Conservation (phyloP, 768 basidiomycete genomes). For the Pholiota conissans region DNA sequence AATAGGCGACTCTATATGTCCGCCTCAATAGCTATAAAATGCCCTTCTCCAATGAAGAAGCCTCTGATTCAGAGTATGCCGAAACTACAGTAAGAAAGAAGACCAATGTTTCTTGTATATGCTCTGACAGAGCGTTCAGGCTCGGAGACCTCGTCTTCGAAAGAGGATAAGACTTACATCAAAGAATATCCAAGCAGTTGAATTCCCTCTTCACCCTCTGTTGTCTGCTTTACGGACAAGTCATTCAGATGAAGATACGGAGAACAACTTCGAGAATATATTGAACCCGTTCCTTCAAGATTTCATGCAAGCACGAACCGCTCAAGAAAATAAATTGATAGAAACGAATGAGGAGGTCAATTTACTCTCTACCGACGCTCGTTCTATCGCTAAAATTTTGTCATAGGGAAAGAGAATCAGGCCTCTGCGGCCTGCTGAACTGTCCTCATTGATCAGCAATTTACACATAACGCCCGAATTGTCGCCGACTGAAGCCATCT, state of each 20-base stretch:
- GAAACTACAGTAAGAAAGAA: background rate
- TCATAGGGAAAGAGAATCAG: slow-evolving; percentile 10
- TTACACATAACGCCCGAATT: slow-evolving; percentile 16
- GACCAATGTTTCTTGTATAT: no score
- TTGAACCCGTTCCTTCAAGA: slow-evolving; percentile 30
- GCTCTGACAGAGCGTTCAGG: background rate
- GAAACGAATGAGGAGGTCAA: slow-evolving; percentile 27
- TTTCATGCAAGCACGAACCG: slow-evolving; percentile 23
- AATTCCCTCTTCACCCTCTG: slow-evolving; percentile 10
- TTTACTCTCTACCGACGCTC: background rate
- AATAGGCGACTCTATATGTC: no score
- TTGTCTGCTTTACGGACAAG: slow-evolving; percentile 5
- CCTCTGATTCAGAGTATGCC: no score
- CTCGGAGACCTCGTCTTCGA: background rate
- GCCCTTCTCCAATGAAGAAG: background rate
- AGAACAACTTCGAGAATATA: slow-evolving; percentile 28
- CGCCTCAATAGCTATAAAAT: no score
- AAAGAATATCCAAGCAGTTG: background rate
- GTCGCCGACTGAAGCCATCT: slow-evolving; percentile 32
- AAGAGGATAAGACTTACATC: slow-evolving; percentile 8
- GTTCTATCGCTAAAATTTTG: background rate
- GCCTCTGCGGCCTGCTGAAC: slow-evolving; percentile 11
- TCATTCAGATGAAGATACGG: slow-evolving; percentile 10
- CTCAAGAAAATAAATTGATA: slow-evolving; percentile 15
- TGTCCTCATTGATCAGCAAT: slow-evolving; percentile 29